Conservation (phyloP, 225 moss, liverwort and hornwort species). For the Antitrichia curtipendula region DNA sequence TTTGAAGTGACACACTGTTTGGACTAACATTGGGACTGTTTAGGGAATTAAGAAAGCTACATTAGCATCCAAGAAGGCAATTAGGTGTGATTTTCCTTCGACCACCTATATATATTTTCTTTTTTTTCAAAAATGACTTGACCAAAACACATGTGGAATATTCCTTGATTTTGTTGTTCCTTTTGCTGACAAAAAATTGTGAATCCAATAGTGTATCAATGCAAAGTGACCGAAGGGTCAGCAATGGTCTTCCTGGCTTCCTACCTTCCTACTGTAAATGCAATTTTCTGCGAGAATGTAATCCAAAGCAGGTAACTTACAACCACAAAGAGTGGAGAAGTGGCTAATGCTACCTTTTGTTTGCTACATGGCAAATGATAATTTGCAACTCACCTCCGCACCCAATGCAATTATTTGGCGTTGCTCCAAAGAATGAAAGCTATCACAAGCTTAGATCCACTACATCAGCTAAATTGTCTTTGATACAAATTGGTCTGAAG, state of each 20-base stretch:
- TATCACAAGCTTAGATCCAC: conserved; percentile 9
- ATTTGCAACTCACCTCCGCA: neutral
- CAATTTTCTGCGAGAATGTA: too few relatives aligned
- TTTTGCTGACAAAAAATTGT: neutral
- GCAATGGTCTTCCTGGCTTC: neutral
- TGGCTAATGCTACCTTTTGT: neutral
- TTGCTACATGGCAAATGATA: conserved; percentile 1
- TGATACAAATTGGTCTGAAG: conserved; percentile 67
- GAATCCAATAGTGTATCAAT: neutral
- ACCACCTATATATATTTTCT: neutral
- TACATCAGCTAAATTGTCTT: conserved; percentile 20
- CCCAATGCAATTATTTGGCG: neutral
- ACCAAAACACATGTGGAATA: neutral
- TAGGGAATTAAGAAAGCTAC: too few relatives aligned
- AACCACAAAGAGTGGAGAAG: too few relatives aligned
- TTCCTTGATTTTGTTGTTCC: neutral
- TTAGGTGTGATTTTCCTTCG: neutral
- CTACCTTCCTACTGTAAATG: neutral
- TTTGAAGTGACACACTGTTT: neutral
- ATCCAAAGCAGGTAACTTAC: neutral
- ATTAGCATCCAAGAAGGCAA: neutral
- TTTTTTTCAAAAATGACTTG: neutral
- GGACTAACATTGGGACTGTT: accelerated
- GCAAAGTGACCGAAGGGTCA: neutral
- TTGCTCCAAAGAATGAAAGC: neutral